Evolutionary conservation across 179 eudicot genomes (phyloP), one percentile per base, ranked within the genome.

Genomic region (Carnegiea gigantea): DNA sequence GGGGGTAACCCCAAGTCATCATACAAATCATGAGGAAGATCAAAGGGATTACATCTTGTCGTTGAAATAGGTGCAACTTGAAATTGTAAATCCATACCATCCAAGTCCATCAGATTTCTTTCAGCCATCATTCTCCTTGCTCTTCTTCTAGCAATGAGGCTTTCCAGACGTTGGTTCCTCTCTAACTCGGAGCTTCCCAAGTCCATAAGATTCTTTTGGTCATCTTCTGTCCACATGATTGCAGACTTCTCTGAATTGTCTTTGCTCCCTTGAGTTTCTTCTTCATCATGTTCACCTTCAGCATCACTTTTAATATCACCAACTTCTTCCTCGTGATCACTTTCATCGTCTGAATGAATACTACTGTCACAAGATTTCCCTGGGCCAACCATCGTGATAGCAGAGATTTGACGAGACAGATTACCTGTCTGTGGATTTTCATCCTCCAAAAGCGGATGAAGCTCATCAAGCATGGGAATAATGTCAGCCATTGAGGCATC

Each of bases 401-500:
- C 53, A 48, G 53, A 48, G 70, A 87, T 89, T 24, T 86, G 89
- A 83, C 62, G 88, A 14, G 94, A 89, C 76, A 86, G 73, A 70
- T 60, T 85, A 86, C 82, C 73, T 53, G 80, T 81, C 71, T 82
- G 86, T 59, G 88, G 89, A 81, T 76, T 83, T 54, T 90, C 94
- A 78, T 84, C 88, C 24, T 95, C 93, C 81, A 95, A 83, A 76
- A 95, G 90, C 17, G 98, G 98, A 78, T 95, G 90, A 64, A 95
- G 97, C 88, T 95, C 99, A 86, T 94, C 93, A 60, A 95, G 98
- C 95, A 95, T 89, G 75, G 98, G 99, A 73, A 92, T 84, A 75
- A 95, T 95, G 79, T 94, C 98, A 26, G 95, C 93, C 95, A 94
- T 85, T 36, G 99, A 95, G 78, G 99, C 94, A 86, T 95, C 99